phyloP scores from a whole-genome alignment of 75 land plant species.

The Pinus taeda region DNA sequence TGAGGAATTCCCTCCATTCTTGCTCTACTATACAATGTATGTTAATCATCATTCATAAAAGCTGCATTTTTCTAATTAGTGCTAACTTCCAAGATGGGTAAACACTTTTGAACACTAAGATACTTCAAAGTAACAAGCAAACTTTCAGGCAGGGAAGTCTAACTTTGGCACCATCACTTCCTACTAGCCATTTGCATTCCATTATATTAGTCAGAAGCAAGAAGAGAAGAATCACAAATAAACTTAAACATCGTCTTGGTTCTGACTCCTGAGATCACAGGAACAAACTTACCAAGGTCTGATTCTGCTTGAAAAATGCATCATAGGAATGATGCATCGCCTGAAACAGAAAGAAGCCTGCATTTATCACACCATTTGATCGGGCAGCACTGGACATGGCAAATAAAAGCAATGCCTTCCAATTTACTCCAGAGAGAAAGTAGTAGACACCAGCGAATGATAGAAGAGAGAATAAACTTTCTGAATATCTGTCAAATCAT shows the following conservation, averaged over 20 bases:
- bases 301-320: slow-evolving; percentile 34
- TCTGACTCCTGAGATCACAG: neutral
- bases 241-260: neutral
- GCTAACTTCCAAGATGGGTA: neutral
- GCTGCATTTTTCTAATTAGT: neutral
- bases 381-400: slow-evolving; percentile 81
- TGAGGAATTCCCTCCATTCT: neutral
- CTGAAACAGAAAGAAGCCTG: slow-evolving; percentile 83
- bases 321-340: slow-evolving; percentile 62
- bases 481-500: slow-evolving; percentile 73
- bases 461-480: slow-evolving; percentile 83
- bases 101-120: neutral
- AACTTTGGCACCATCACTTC: neutral
- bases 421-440: slow-evolving; percentile 54
- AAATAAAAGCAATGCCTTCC: slow-evolving; percentile 54
- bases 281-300: slow-evolving; percentile 38
- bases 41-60: neutral
- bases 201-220: neutral
- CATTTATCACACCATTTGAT: slow-evolving; percentile 96
- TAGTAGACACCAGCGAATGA: slow-evolving; percentile 79
- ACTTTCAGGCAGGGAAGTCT: too few relatives aligned
- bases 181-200: neutral
- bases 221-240: neutral
- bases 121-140: too few relatives aligned
- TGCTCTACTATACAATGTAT: too few relatives aligned